Evolutionary conservation across 176 grass and related monocot species (phyloP).

Genomic region (Typha latifolia): DNA sequence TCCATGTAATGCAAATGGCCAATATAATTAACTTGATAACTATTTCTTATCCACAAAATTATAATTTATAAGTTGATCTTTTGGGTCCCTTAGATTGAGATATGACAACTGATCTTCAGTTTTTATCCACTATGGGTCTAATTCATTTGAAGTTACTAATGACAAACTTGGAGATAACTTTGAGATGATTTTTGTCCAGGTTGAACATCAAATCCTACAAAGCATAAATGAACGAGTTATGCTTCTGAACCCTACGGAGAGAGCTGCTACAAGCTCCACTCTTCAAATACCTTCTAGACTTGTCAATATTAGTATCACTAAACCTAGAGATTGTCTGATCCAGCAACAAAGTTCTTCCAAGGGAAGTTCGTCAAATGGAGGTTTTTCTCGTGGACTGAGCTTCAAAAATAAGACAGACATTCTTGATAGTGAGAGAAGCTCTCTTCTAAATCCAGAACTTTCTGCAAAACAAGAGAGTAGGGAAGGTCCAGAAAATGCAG

Average conservation of each 20-base stretch:
- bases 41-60: too few relatives aligned
- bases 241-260: background rate
- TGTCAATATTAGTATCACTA: background rate
- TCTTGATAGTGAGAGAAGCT: slow-evolving; percentile 10
- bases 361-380: background rate
- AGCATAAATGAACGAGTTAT: background rate
- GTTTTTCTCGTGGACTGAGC: slow-evolving; percentile 10
- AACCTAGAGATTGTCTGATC: too few relatives aligned
- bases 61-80: too few relatives aligned
- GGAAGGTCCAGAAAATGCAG: background rate
- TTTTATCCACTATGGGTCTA: too few relatives aligned
- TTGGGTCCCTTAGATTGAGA: too few relatives aligned
- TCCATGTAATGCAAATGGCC: too few relatives aligned
- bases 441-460: slow-evolving; percentile 7
- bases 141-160: background rate
- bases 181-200: background rate
- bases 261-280: background rate
- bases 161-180: background rate
- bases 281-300: slow-evolving; percentile 7
- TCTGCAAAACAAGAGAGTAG: background rate
- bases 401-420: slow-evolving; percentile 11
- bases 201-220: slow-evolving; percentile 2
- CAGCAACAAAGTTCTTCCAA: background rate
- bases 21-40: too few relatives aligned
- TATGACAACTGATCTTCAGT: too few relatives aligned